Base-by-base conservation (phyloP, 306 rosid genomes). In the Acacia melanoxylon region DNA sequence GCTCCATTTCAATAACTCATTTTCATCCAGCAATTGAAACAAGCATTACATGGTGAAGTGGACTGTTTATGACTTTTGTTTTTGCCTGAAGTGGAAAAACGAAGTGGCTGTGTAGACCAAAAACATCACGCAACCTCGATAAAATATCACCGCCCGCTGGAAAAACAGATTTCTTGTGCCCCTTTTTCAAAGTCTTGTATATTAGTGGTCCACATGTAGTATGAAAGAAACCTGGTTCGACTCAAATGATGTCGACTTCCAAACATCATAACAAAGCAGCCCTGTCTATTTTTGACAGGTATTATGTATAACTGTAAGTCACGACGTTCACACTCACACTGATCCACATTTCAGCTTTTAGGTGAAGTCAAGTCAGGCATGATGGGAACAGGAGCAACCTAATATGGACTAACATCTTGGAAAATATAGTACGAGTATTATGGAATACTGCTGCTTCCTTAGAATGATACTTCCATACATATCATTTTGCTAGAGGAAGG, bases 91-190 rank as follows among this genome's bases (percentile, higher is more conserved):
- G 3, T 15, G 6, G 56, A 19, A 44, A 52, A 52, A 17, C 24
- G 0, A 16, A 48, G 41, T 2, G 35, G 35, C 31, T 10, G 24
- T n/a, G 0, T 54, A 11, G 35, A 9, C 19, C 22, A 7, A 66
- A 52, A 66, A 27, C 52, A 37, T 62, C 61, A 25, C 59, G 77
- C 76, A 78, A 72, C 70, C 65, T 72, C 25, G 35, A 59, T 46
- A 17, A 58, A 14, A 35, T 33, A 70, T 45, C 61, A 49, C 46
- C 20, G 40, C 29, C 73, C 16, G 59, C 51, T n/a, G 25, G 7
- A 68, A 68, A 29, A 9, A 56, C 62, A 65, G 37, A 15, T 65
- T 17, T 74, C 73, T 16, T 41, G 31, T 51, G 16, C 37, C 25
- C 24, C 37, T 24, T 41, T 25, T 41, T 9, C 8, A 3, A 51